A percentile compares a stretch with the other conserved stretches of the same genome.
phyloP scores from a whole-genome alignment of 306 rosid genomes.

The Prosopis cineraria region DNA sequence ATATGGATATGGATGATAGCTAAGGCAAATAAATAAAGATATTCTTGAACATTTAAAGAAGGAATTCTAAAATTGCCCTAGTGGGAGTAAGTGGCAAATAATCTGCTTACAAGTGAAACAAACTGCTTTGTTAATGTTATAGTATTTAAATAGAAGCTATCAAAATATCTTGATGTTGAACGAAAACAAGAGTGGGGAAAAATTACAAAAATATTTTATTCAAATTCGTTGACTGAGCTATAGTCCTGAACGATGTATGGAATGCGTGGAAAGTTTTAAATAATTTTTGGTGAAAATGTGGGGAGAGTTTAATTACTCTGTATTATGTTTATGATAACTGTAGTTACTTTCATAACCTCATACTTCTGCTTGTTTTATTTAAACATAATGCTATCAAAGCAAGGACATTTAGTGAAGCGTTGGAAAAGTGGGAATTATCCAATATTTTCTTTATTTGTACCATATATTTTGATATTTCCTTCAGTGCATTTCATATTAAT shows the following conservation, averaged over 20 bases:
- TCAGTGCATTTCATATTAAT: slow-evolving; percentile 28
- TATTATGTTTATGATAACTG: not conserved
- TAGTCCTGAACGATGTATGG: not conserved
- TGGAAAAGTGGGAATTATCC: slow-evolving; percentile 9
- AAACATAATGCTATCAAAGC: slow-evolving; percentile 3
- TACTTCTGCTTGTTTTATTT: not conserved
- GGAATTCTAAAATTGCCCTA: slow-evolving; percentile 16
- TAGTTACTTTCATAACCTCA: not conserved
- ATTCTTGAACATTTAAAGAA: slow-evolving; percentile 17
- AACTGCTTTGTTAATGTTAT: slow-evolving; percentile 8
- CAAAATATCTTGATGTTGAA: slow-evolving; percentile 16
- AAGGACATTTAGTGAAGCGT: slow-evolving; percentile 28
- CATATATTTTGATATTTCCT: slow-evolving; percentile 7
- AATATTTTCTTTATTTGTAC: slow-evolving; percentile 15
- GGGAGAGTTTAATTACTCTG: not conserved
- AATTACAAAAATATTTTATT: not conserved
- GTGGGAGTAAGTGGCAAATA: slow-evolving; percentile 13
- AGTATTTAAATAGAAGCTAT: slow-evolving; percentile 17
- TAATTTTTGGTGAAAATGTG: not conserved
- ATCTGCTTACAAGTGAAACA: slow-evolving; percentile 11
- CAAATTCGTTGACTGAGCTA: not conserved
- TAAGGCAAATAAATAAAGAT: slow-evolving; percentile 24
- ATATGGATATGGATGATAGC: no score
- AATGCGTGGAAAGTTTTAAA: not conserved
- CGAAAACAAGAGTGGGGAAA: not conserved